Evolutionary conservation across 805 yeast genomes (phyloP), one percentile per base, ranked within the genome.

Genomic region (Candida coquimbonensis): DNA sequence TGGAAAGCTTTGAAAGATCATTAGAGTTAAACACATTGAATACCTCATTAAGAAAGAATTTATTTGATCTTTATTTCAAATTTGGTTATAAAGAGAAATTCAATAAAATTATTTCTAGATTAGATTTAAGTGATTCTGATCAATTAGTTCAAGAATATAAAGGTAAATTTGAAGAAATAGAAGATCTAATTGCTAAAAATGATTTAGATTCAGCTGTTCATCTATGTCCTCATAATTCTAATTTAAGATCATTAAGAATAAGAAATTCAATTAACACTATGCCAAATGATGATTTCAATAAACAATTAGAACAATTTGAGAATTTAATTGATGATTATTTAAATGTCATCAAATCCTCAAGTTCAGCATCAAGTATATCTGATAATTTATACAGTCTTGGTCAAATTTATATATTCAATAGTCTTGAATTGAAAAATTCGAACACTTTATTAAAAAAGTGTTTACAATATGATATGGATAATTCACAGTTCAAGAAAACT

Each of bases 391-490:
- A 60, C 43, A 49, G 54, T 7, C 53, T 64, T 12, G 53, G 73
- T 2, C 56, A 64, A 1, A 60, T 78, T 19, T 75, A 75, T 46
- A 63, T 75, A 42, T 80, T 72, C 53, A 74, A 80, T 7, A 68
- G 79, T 36, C 67, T 70, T 35, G 77, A 78, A 36, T 77, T 73
- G 48, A 76, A 76, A 14, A 69, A 63, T 48, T 69, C 72, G 36
- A 68, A 82, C 25, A 34, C 19, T 4, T 19, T 45, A 8, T 9
- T 45, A 16, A 76, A 82, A 53, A 80, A 75, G 51, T 89, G 97
- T 60, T 66, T 91, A 41, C 80, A 84, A 45, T 73, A 78, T 38
- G 91, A 91, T 62, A 85, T 87, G 62, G 96, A 87, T 50, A 75
- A 73, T 52, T 65, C 66, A 26, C 66, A 63, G 3, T 88, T 96